Base-by-base conservation (phyloP, 352 stramenopile species). In the Aphanomyces astaci region DNA sequence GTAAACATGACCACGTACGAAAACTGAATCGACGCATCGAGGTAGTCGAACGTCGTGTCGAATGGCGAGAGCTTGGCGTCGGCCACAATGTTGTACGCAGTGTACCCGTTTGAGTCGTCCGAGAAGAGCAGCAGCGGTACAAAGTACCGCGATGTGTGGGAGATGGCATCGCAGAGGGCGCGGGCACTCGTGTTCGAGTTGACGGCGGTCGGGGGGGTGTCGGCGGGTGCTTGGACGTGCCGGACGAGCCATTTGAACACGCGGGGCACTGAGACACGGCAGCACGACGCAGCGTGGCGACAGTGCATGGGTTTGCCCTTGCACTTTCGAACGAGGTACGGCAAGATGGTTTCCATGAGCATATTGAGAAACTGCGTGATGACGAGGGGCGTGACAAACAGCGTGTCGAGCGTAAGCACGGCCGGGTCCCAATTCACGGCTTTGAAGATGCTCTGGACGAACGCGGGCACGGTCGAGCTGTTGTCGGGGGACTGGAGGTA, bases 1-100 rank as follows among this genome's bases (percentile, higher is more conserved):
- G 86, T 94, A 63, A 96, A 96, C 87, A 96, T 96, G 71, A 93
- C 78, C 59, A 96, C 83, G 67, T 94, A 96, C 4, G 86, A 94
- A 60, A 96, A 92, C 74, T 96, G 87, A 62, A 96, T 94, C 66
- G 83, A 88, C 7, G 87, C 82, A 69, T 94, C 86, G 66, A 96
- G 69, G 66, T 96, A 96, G 72, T 96, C 87, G 36, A 92, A 73
- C 71, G 89, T 85, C 27, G 87, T 82, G 49, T 94, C 85, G 43
- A 93, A 96, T 0, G 90, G 74, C 11, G 86, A 81, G 22, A 96
- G 71, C 60, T 94, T 92, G 10, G 78, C 83, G 65, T 96, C 86
- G 3, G 83, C 82, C 19, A 96, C 75, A 64, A 96, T 86, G 59
- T 94, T 86, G 71, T 92, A 93, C 25, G 86, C 86, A 1, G 84